Base-by-base conservation (phyloP, 2,329 filamentous ascomycete genomes). In the Beauveria caledonica region DNA sequence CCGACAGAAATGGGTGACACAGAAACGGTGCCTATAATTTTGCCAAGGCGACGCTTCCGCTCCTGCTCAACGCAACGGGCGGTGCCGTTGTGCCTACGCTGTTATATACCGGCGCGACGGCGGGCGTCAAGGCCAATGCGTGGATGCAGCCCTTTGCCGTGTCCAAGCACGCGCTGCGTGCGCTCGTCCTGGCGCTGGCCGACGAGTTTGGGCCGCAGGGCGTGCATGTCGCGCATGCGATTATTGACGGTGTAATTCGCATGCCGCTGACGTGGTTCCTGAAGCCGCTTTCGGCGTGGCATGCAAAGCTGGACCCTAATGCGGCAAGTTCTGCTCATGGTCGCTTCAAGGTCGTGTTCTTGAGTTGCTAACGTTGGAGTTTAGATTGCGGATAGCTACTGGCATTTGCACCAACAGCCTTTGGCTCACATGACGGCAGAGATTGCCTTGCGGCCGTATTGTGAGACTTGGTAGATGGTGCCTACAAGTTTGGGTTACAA, bases 311-410 rank as follows among this genome's bases (percentile, higher is more conserved):
- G 23, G 60, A 62, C 13, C 42, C 60, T 6, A 45, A 58, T 29
- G 60, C 54, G 13, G 60, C 54, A 8, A 53, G 60, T 61, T 27
- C 11, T 36, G 33, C 33, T 36, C 4, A 13, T 15, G 11, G 11
- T 21, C 11, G 10, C 5, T 11, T 46, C 15, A n/a, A 8, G 5
- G 19, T 13, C 13, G 5, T 36, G 21, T 10, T 5, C 33, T 25
- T 1, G 36, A 15, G 33, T 15, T 56, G 42, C 59, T 60, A 36
- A 60, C 21, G 1, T 2, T 3, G 13, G 5, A 48, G 2, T 25
- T 7, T 15, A 62, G 60, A 62, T 62, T 53, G 60, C 60, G 8
- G 48, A 62, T 4, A 62, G 60, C 27, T 62, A 62, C 40, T 62
- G 60, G 60, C 48, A 58, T 58, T 19, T 62, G 19, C 60, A 62